Conservation (phyloP, 2,329 filamentous ascomycete species). For the Epichloe scottii region DNA sequence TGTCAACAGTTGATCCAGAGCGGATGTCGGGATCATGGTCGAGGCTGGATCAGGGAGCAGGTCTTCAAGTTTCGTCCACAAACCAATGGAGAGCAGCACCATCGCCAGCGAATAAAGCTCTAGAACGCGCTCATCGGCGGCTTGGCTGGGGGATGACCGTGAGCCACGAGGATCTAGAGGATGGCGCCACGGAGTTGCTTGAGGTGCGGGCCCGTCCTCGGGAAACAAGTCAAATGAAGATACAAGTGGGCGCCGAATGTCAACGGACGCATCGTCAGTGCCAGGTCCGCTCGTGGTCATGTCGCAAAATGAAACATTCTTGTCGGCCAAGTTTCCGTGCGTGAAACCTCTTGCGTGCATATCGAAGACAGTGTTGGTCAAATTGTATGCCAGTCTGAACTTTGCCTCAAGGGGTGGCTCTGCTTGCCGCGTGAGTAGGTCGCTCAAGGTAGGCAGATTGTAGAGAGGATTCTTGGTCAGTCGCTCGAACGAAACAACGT, state of each 20-base stretch:
- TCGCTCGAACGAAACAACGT: slow-evolving; percentile 40
- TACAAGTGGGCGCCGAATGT: slow-evolving; percentile 56
- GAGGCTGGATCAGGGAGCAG: slow-evolving; percentile 30
- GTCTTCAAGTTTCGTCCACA: slow-evolving; percentile 57
- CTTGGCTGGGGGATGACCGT: slow-evolving; percentile 33
- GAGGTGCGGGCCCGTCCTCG: slow-evolving; percentile 12
- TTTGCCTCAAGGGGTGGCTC: slow-evolving; percentile 63
- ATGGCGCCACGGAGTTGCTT: slow-evolving; percentile 38
- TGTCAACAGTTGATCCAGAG: slow-evolving; percentile 49
- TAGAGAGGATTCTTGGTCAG: slow-evolving; percentile 36
- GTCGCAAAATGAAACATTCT: slow-evolving; percentile 54
- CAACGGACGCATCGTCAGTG: slow-evolving; percentile 34
- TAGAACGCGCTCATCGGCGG: slow-evolving; percentile 43
- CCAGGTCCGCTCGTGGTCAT: slow-evolving; percentile 28
- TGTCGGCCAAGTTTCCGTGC: slow-evolving; percentile 57
- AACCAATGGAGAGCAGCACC: slow-evolving; percentile 59
- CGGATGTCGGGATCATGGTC: slow-evolving; percentile 45
- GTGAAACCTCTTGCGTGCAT: slow-evolving; percentile 57
- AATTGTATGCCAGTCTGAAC: slow-evolving; percentile 60
- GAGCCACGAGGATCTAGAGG: slow-evolving; percentile 46
- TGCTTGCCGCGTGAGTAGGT: slow-evolving; percentile 38
- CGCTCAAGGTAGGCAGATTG: slow-evolving; percentile 39
- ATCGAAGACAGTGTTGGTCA: slow-evolving; percentile 61
- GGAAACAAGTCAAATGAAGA: slow-evolving; percentile 64
- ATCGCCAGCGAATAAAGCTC: slow-evolving; percentile 66